phyloP scores from a whole-genome alignment of 495 filamentous ascomycete genomes.

The Hypomontagnella submonticulosa region DNA sequence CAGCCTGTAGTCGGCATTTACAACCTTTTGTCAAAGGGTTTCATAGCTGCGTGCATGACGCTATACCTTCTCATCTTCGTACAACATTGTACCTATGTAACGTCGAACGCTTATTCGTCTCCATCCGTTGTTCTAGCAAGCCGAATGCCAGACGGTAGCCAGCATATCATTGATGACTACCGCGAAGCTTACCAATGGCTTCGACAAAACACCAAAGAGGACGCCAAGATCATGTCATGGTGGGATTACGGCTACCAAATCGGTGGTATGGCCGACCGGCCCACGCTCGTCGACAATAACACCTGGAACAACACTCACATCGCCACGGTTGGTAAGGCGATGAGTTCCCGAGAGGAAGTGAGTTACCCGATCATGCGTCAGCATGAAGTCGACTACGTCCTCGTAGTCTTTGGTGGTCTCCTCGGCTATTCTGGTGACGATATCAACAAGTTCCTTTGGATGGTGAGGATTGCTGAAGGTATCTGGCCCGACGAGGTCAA shows the following conservation, averaged over 20 bases:
- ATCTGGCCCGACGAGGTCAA: constrained; percentile 99
- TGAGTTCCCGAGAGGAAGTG: constrained; percentile 97
- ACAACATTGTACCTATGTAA: constrained; percentile 99
- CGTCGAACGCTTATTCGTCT: constrained; percentile 97
- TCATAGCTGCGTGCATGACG: constrained; percentile 75
- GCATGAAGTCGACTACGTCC: constrained; percentile 98
- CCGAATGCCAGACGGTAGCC: constrained; percentile 90
- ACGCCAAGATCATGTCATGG: constrained; percentile 99
- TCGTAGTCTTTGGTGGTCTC: constrained; percentile 96
- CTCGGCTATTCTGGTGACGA: constrained; percentile 99
- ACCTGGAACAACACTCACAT: constrained; percentile 99
- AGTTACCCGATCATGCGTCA: constrained; percentile 98
- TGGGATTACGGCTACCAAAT: constrained; percentile 99
- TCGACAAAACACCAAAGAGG: constrained; percentile 91
- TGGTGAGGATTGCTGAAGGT: constrained; percentile 98
- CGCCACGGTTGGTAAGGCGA: constrained; percentile 98
- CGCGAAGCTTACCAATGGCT: constrained; percentile 99
- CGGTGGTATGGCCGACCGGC: constrained; percentile 98
- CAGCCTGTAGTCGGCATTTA: constrained; percentile 85
- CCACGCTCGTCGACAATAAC: constrained; percentile 98
- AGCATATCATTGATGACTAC: constrained; percentile 99
- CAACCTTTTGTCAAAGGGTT: constrained; percentile 78
- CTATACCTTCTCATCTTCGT: constrained; percentile 93
- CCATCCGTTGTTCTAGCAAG: constrained; percentile 97
- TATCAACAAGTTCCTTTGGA: constrained; percentile 99